A percentile compares a stretch with the other conserved stretches of the same genome.
Conservation (phyloP, 73 alveolate species). For the Tetrahymena thermophila region DNA sequence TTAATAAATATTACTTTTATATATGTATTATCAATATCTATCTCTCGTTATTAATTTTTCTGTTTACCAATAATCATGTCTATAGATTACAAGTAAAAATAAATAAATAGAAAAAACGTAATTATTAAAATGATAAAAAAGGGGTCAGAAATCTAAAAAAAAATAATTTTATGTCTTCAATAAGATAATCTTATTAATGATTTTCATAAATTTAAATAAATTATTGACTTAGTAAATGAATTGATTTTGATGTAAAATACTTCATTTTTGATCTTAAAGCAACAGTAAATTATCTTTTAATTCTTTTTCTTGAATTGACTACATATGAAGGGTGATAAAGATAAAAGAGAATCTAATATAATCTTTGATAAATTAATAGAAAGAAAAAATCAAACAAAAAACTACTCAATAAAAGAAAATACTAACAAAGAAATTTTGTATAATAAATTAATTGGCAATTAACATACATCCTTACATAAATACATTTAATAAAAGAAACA, state of each 20-base stretch:
- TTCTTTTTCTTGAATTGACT: neutral
- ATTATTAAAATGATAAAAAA: too few relatives aligned
- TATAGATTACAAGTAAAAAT: neutral
- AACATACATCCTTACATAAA: neutral
- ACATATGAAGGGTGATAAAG: neutral
- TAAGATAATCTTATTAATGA: too few relatives aligned
- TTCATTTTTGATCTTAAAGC: neutral
- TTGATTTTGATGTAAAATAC: neutral
- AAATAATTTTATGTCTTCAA: too few relatives aligned
- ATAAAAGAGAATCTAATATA: neutral
- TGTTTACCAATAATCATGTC: neutral
- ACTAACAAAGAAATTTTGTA: neutral
- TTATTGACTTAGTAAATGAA: too few relatives aligned
- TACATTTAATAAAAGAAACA: neutral
- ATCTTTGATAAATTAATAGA: neutral
- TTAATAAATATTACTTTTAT: too few relatives aligned
- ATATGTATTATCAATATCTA: too few relatives aligned
- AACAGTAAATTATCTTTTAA: too few relatives aligned
- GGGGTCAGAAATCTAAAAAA: neutral
- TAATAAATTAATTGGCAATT: neutral
- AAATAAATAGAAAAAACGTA: too few relatives aligned
- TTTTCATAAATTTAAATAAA: too few relatives aligned
- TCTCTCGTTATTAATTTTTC: too few relatives aligned
- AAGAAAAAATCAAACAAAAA: neutral
- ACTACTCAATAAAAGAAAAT: neutral